Evolutionary conservation across 2,329 filamentous ascomycete species (phyloP).

Genomic region (Cytospora piceicola): DNA sequence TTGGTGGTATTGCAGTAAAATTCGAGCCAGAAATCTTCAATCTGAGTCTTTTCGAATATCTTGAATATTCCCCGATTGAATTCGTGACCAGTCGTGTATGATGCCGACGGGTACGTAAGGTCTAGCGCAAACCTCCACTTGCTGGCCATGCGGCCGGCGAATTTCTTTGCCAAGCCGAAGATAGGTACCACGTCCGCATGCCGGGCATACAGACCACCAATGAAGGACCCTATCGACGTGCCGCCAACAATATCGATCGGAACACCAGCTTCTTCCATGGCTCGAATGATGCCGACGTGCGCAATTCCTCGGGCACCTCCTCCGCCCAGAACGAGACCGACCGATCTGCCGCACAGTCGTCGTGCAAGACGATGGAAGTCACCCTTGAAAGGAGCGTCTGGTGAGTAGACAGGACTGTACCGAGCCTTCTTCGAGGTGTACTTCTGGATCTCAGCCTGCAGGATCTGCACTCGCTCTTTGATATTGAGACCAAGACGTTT

Average conservation of each 20-base stretch:
- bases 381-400: slow-evolving; percentile 91
- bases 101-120: slow-evolving; percentile 92
- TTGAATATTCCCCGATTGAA: slow-evolving; percentile 99
- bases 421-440: slow-evolving; percentile 94
- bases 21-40: slow-evolving; percentile 98
- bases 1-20: slow-evolving; percentile 99
- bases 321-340: slow-evolving; percentile 91
- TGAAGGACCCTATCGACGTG: slow-evolving; percentile 94
- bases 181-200: slow-evolving; percentile 97
- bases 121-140: slow-evolving; percentile 99
- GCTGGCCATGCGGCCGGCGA: slow-evolving; percentile 96
- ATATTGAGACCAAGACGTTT: slow-evolving; percentile 83
- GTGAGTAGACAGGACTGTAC: slow-evolving; percentile 85
- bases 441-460: slow-evolving; percentile 97
- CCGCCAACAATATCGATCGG: slow-evolving; percentile 95
- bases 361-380: slow-evolving; percentile 94
- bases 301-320: slow-evolving; percentile 91
- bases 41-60: slow-evolving; percentile 93
- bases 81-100: slow-evolving; percentile 97
- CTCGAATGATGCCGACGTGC: slow-evolving; percentile 91
- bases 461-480: slow-evolving; percentile 89
- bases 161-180: slow-evolving; percentile 96
- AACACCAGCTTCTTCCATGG: slow-evolving; percentile 93
- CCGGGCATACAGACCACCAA: slow-evolving; percentile 91
- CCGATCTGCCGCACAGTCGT: slow-evolving; percentile 88